Evolutionary conservation across 148 eudicot species (phyloP).

Genomic region (Dysphania ambrosioides): DNA sequence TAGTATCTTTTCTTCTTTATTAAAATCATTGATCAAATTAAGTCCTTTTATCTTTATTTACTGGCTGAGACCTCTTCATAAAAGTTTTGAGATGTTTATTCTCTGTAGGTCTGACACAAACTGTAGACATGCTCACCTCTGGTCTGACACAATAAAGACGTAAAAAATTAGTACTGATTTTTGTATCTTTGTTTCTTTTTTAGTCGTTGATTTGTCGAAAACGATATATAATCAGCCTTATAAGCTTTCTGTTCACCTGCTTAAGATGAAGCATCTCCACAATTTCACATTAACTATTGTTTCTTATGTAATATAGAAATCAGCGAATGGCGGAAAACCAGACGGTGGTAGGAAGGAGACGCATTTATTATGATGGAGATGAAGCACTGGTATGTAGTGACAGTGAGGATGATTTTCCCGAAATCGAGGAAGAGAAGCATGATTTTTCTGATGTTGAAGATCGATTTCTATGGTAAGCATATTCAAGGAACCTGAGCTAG

Average conservation of each 20-base stretch:
- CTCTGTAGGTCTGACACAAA: not conserved
- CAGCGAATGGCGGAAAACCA: conserved; percentile 95
- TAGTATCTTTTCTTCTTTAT: conserved; percentile 3
- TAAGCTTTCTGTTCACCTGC: not conserved
- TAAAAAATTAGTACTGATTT: not conserved
- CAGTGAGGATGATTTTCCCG: conserved; percentile 76
- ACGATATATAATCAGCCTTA: not conserved
- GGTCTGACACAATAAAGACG: not conserved
- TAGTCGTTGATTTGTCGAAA: not conserved
- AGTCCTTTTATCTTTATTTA: not conserved
- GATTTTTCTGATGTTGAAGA: conserved; percentile 75
- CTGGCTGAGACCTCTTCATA: not conserved
- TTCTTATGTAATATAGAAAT: conserved; percentile 50
- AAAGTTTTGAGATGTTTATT: too few species aligned
- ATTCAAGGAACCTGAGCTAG: not conserved
- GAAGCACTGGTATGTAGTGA: conserved; percentile 88
- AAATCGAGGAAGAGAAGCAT: conserved; percentile 58
- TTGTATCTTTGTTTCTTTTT: not conserved
- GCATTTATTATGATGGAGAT: conserved; percentile 83
- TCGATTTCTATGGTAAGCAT: conserved; percentile 62
- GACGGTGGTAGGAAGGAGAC: conserved; percentile 84
- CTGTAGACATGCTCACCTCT: not conserved
- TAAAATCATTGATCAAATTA: not conserved
- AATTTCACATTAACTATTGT: conserved; percentile 5
- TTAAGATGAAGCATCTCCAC: conserved; percentile 3